Evolutionary conservation across 371 early-diverging fungal genomes (phyloP).

Genomic region (Mortierella sp.): DNA sequence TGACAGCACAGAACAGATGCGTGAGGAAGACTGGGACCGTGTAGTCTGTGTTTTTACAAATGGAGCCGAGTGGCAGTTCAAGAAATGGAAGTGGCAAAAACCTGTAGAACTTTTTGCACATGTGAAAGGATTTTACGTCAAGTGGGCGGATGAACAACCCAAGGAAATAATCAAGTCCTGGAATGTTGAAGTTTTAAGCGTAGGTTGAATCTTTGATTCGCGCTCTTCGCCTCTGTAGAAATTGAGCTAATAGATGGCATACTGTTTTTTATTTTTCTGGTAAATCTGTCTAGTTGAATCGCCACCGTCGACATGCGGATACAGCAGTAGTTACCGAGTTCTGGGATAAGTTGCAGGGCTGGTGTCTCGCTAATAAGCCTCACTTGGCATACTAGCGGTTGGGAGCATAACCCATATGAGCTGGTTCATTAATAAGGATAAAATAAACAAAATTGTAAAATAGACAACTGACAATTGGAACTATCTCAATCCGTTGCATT

Average conservation of each 20-base stretch:
- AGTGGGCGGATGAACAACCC: conserved; percentile 80
- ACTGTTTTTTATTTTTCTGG: not conserved
- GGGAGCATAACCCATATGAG: not conserved
- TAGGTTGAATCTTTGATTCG: conserved; percentile 28
- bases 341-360: conserved; percentile 81
- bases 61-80: conserved; percentile 95
- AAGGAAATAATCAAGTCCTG: conserved; percentile 73
- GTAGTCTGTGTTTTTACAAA: conserved; percentile 91
- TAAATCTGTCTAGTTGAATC: conserved; percentile 70
- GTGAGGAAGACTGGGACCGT: conserved; percentile 85
- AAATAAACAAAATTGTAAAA: conserved; percentile 2
- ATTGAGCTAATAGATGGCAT: not conserved
- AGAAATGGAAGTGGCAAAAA: conserved; percentile 88
- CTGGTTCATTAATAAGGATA: not conserved
- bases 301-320: conserved; percentile 81
- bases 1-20: conserved; percentile 78
- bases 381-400: conserved; percentile 60
- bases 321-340: conserved; percentile 80
- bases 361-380: conserved; percentile 70
- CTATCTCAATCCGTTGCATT: not conserved
- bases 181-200: conserved; percentile 82
- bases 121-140: conserved; percentile 85
- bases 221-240: not conserved
- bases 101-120: conserved; percentile 86
- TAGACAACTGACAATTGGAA: not conserved